Base-by-base conservation (phyloP, 352 stramenopile species). In the Heterotrichella gracilis region DNA sequence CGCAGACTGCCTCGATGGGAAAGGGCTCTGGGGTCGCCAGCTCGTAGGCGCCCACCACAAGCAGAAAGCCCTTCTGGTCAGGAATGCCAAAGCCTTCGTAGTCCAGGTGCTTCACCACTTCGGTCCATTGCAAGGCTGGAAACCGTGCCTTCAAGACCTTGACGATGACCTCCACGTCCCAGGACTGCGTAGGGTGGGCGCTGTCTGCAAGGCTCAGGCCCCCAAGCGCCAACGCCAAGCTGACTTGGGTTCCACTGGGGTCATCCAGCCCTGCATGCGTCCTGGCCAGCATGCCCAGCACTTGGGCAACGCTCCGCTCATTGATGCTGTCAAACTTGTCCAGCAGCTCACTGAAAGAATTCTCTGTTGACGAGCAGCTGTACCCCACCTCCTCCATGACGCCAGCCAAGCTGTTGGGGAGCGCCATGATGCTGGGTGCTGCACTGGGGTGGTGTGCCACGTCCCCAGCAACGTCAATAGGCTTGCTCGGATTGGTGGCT, bases 271-370 rank as follows among this genome's bases (percentile, higher is more conserved):
- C 14, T 2, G 70, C 32, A 2, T 73, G 64, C 14, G 70, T 73
- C 24, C 70, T 64, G n/a, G 70, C 70, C 70, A 73, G 64, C 70
- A 73, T 72, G 1, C 17, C 70, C 3, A 73, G 68, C 23, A 73
- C 42, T 22, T 22, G 17, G 20, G 67, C 70, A 2, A 73, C 39
- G 20, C 71, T 68, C 24, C 24, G 39, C 23, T 25, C 20, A 13
- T 4, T 19, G 17, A 72, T 25, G 14, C 71, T 72, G 32, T 64
- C 24, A 2, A 72, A 20, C 3, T 23, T 22, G 1, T 69, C 40
- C 17, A 73, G 22, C 17, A 73, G 39, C 22, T 20, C 41, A 20
- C 42, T 70, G 68, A 73, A 41, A 2, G 70, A 41, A 20, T 71
- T 68, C 2, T 64, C 24, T 0, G 21, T 71, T 3, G 67, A 32